Conservation (phyloP, 345 rosid species). For the Eucalyptus pauciflora region DNA sequence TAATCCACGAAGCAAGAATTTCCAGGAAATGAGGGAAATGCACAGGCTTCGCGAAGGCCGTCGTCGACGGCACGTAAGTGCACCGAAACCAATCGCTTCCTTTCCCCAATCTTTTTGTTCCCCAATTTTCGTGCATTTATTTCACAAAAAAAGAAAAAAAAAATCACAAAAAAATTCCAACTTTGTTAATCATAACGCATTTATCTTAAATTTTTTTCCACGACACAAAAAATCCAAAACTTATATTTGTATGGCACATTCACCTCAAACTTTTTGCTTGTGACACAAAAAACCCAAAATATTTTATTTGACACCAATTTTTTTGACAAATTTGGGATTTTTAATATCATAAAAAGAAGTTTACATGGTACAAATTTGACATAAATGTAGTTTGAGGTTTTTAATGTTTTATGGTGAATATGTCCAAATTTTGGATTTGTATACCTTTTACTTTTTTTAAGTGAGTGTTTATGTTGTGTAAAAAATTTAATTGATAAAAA, state of each 20-base stretch:
- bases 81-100: neutral
- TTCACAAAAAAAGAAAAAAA: neutral
- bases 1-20: neutral
- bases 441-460: neutral
- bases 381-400: too few species aligned
- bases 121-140: neutral
- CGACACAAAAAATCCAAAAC: accelerated
- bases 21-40: neutral
- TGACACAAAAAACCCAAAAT: too few species aligned
- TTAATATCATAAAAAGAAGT: accelerated
- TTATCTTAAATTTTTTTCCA: accelerated
- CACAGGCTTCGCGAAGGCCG: neutral
- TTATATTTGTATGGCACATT: accelerated
- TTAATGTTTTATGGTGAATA: too few species aligned
- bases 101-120: neutral
- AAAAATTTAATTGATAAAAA: neutral
- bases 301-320: accelerated
- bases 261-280: accelerated
- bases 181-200: accelerated
- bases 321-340: accelerated
- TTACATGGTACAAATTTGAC: accelerated
- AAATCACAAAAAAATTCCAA: too few species aligned
- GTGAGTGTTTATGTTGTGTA: accelerated
- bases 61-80: neutral
- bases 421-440: too few species aligned